phyloP scores from a whole-genome alignment of 2,329 filamentous ascomycete genomes.

The Aureobasidium sp. region DNA sequence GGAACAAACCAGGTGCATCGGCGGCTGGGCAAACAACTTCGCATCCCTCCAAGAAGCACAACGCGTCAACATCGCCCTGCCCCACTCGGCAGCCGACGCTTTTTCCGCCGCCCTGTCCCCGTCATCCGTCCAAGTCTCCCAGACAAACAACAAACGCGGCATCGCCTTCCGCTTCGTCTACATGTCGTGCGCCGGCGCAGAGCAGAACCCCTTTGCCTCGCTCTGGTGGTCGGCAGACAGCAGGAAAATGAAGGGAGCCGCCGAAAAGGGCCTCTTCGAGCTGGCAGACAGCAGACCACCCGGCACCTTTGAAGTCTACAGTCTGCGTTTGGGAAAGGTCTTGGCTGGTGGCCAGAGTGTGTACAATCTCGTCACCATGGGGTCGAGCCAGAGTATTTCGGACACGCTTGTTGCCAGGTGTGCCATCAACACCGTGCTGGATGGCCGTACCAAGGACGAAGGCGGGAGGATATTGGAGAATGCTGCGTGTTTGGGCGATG shows the following conservation, averaged over 20 bases:
- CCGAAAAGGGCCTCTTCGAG: slow-evolving; percentile 31
- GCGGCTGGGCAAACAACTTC: slow-evolving; percentile 24
- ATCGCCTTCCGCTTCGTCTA: slow-evolving; percentile 39
- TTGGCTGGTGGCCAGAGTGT: slow-evolving; percentile 27
- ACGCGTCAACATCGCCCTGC: slow-evolving; percentile 27
- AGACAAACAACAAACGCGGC: slow-evolving; percentile 20
- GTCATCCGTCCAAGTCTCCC: slow-evolving; percentile 20
- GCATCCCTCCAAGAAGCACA: slow-evolving; percentile 26
- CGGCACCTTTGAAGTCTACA: slow-evolving; percentile 30
- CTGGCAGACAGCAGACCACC: slow-evolving; percentile 25
- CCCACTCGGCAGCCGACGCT: slow-evolving; percentile 28
- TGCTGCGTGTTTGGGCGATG: slow-evolving; percentile 30
- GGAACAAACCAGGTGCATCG: slow-evolving; percentile 23
- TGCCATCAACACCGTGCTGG: slow-evolving; percentile 26
- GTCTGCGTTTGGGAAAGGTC: slow-evolving; percentile 29
- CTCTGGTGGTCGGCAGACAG: slow-evolving; percentile 32
- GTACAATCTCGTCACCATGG: slow-evolving; percentile 27
- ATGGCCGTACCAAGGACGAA: slow-evolving; percentile 27
- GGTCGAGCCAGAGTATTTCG: slow-evolving; percentile 25
- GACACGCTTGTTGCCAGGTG: slow-evolving; percentile 28
- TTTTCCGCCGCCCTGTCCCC: slow-evolving; percentile 26
- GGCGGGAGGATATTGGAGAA: slow-evolving; percentile 31
- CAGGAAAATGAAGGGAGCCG: slow-evolving; percentile 32
- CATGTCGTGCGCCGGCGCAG: slow-evolving; percentile 32
- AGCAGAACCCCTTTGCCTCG: slow-evolving; percentile 34